Conservation (phyloP, 768 basidiomycete genomes). For the Omphalotus guepiniiformis region DNA sequence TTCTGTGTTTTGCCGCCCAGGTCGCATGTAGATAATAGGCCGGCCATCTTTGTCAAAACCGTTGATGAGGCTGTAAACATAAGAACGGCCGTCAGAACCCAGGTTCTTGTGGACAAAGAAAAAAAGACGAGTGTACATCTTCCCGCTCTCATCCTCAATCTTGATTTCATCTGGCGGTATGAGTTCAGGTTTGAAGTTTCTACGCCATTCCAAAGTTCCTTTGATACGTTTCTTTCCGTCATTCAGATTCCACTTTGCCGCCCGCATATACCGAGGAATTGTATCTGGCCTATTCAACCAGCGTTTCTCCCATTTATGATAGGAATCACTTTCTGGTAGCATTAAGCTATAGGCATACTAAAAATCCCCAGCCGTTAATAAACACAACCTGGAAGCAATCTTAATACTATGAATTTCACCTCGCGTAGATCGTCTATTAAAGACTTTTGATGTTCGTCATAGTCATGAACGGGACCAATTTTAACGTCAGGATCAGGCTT, state of each 20-base stretch:
- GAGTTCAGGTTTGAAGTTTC: conserved; percentile 81
- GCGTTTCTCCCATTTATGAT: conserved; percentile 70
- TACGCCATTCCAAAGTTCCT: conserved; percentile 77
- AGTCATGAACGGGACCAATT: conserved; percentile 51
- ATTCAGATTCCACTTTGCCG: conserved; percentile 76
- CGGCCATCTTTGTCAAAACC: conserved; percentile 85
- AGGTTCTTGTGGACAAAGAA: neutral
- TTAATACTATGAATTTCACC: conserved; percentile 24
- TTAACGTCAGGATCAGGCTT: conserved; percentile 49
- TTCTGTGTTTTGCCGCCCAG: conserved; percentile 82
- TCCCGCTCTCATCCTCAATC: conserved; percentile 80
- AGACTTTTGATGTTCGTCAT: conserved; percentile 57
- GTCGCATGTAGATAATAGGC: conserved; percentile 88
- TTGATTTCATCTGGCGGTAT: conserved; percentile 78
- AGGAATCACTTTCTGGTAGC: conserved; percentile 65
- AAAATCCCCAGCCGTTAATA: neutral
- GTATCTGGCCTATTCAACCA: conserved; percentile 73
- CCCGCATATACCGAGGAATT: conserved; percentile 74
- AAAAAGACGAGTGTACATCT: conserved; percentile 56
- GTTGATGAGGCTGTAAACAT: conserved; percentile 56
- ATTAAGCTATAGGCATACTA: conserved; percentile 67
- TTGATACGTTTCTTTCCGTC: conserved; percentile 78
- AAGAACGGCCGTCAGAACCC: neutral
- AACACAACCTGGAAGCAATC: neutral
- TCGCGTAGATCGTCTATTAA: conserved; percentile 65